phyloP scores from a whole-genome alignment of 176 grass and related monocot genomes.

The Rhynchospora pubera region DNA sequence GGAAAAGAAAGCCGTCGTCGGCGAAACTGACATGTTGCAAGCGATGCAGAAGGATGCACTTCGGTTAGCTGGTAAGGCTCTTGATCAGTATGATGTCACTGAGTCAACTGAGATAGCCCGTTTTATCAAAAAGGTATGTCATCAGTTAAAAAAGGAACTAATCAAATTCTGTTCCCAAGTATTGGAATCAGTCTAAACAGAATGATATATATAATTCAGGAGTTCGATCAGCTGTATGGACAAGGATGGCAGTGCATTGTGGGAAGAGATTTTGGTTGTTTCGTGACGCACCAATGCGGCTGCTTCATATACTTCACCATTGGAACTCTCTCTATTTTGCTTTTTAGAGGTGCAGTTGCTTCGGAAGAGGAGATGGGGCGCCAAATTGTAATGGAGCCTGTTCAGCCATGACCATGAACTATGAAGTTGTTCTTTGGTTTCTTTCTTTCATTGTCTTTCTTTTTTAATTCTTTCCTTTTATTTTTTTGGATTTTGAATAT shows the following conservation, averaged over 20 bases:
- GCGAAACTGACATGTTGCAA: conserved; percentile 44
- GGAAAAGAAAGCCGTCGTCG: conserved; percentile 56
- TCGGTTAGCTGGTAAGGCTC: conserved; percentile 37
- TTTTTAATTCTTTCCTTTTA: not conserved
- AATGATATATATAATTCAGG: conserved; percentile 16
- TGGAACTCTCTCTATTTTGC: conserved; percentile 52
- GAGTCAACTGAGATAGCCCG: conserved; percentile 46
- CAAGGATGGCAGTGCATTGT: conserved; percentile 62
- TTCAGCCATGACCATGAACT: conserved; percentile 30
- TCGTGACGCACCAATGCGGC: conserved; percentile 44
- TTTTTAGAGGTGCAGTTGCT: conserved; percentile 31
- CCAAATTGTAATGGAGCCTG: not conserved
- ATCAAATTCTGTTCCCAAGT: not conserved
- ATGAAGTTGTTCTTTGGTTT: not conserved
- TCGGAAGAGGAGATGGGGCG: not conserved
- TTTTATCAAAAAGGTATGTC: conserved; percentile 51
- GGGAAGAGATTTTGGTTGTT: conserved; percentile 50
- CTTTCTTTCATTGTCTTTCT: too few species aligned
- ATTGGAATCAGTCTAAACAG: not conserved
- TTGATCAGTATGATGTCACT: conserved; percentile 41
- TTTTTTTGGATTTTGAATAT: not conserved
- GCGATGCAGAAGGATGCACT: conserved; percentile 49
- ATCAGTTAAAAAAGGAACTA: not conserved
- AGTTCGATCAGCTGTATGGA: conserved; percentile 38
- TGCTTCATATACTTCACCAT: conserved; percentile 67